Evolutionary conservation across 2,329 filamentous ascomycete genomes (phyloP), one percentile per base, ranked within the genome.

Genomic region (Aureobasidium pullulans): DNA sequence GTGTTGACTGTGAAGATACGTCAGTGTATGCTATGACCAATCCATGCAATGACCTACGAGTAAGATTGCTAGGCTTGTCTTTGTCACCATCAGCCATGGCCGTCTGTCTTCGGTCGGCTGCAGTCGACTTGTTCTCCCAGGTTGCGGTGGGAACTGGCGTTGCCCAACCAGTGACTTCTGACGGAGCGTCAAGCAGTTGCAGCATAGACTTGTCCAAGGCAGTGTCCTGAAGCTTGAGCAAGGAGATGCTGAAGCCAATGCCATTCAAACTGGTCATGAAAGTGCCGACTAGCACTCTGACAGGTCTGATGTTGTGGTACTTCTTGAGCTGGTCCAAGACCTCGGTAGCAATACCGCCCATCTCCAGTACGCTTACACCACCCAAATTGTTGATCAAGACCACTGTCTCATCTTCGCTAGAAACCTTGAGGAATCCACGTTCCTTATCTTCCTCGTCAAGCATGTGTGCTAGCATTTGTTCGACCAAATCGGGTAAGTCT

Each of bases 371-470:
- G 67, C 85, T 88, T 36, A 91, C 84, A 15, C 87, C 86, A 46
- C 86, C 88, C 1, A 91, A 79, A 70, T 91, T 91, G 73, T 91
- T 91, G 63, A 91, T 76, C 62, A 91, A 71, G 48, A 91, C 73
- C 7, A 90, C 85, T 0, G 86, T 81, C 57, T 86, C 75, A 60
- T 87, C 85, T 6, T 73, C 73, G n/a, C 78, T 75, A 49, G 80
- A 81, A 62, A 90, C 78, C 3, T 81, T 75, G 34, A 89, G 70
- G 69, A 90, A 92, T 1, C 81, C 86, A n/a, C 88, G 79, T 69
- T 91, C 87, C 66, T 80, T 75, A 69, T 91, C 88, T 34, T 70
- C 73, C 50, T 76, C 75, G 65, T 86, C 81, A 36, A 89, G 74
- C 61, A 88, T 77, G 66, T 88, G 84, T 44, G 76, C 75, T 15